phyloP scores from a whole-genome alignment of 768 basidiomycete genomes.

The Tricholoma furcatifolium region DNA sequence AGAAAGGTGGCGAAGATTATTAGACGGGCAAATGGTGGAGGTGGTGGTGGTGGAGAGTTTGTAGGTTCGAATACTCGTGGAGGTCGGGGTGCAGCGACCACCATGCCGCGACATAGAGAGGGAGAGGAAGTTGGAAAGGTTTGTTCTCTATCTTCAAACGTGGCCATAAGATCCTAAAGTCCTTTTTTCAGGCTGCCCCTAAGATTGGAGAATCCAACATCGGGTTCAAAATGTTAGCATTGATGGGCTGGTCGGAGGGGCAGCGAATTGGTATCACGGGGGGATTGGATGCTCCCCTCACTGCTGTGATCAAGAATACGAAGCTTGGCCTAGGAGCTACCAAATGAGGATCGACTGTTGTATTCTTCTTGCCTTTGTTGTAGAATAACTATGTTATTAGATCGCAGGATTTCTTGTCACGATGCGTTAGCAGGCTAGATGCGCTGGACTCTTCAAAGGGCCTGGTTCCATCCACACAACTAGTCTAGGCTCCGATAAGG shows the following conservation, averaged over 20 bases:
- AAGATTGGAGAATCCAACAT: slow-evolving; percentile 79
- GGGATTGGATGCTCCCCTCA: slow-evolving; percentile 74
- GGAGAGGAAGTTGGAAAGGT: slow-evolving; percentile 89
- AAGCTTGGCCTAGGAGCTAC: slow-evolving; percentile 82
- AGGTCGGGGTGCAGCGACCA: slow-evolving; percentile 21
- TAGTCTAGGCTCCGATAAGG: too few relatives aligned
- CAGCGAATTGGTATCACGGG: slow-evolving; percentile 65
- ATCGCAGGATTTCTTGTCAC: too few relatives aligned
- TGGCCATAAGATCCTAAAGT: not conserved
- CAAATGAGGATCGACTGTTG: slow-evolving; percentile 18
- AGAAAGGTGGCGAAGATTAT: slow-evolving; percentile 49
- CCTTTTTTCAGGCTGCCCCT: slow-evolving; percentile 58
- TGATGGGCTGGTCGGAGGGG: slow-evolving; percentile 93
- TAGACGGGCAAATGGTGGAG: slow-evolving; percentile 34
- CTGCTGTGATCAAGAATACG: slow-evolving; percentile 83
- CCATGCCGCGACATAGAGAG: slow-evolving; percentile 59
- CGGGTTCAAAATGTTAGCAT: slow-evolving; percentile 83
- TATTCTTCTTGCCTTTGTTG: too few relatives aligned
- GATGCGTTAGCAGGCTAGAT: too few relatives aligned
- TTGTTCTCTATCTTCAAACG: not conserved
- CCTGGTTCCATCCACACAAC: too few relatives aligned
- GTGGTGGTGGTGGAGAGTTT: slow-evolving; percentile 33
- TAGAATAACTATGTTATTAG: too few relatives aligned
- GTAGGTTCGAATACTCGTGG: slow-evolving; percentile 29
- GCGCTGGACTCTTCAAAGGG: too few relatives aligned